Base-by-base conservation (phyloP, 768 basidiomycete genomes). In the Tulasnella sp. region DNA sequence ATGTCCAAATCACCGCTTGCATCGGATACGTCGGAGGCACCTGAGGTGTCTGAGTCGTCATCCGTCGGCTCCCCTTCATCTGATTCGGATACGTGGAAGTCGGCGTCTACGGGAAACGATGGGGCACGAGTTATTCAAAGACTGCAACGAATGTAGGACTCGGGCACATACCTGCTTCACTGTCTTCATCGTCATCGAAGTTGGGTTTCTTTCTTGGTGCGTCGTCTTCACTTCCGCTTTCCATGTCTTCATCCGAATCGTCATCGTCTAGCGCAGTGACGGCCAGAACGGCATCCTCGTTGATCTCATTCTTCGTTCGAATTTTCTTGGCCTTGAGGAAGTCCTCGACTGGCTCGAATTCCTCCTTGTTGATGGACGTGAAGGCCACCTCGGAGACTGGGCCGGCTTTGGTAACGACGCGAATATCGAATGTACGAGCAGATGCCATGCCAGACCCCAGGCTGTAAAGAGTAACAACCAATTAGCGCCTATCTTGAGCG, bases 291-390 rank as follows among this genome's bases (percentile, higher is more conserved):
- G 94, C 87, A 84, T 96, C 92, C 28, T 92, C 92, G 84, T 94
- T 93, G 91, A 96, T 96, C 90, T 97, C 96, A 86, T 96, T 97
- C 91, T 98, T 98, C 82, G 97, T 90, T 83, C 92, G 91, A 83
- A 99, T 91, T 86, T 96, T 97, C 89, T 98, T 97, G 41, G 93
- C 92, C 83, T 92, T 92, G 83, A 99, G 86, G 86, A 95, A 99
- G 31, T 90, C 88, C 84, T 96, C 94, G 44, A 95, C 93, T 20
- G 91, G 89, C 80, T 94, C 94, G 82, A 96, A 93, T 84, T 99
- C 98, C 85, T 98, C 97, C 87, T 97, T 98, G 86, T 94, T 94
- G 86, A 99, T 93, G 2, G 95, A 94, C 1, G 94, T 94, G 86
- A 99, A 99, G 28, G 91, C 93, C 85, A 94, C 91, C 83, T 97